Percentiles rank a stretch among this genome's conserved stretches.
Evolutionary conservation across 2,329 filamentous ascomycete species (phyloP).

Genomic region (Trichoderma semiorbis): DNA sequence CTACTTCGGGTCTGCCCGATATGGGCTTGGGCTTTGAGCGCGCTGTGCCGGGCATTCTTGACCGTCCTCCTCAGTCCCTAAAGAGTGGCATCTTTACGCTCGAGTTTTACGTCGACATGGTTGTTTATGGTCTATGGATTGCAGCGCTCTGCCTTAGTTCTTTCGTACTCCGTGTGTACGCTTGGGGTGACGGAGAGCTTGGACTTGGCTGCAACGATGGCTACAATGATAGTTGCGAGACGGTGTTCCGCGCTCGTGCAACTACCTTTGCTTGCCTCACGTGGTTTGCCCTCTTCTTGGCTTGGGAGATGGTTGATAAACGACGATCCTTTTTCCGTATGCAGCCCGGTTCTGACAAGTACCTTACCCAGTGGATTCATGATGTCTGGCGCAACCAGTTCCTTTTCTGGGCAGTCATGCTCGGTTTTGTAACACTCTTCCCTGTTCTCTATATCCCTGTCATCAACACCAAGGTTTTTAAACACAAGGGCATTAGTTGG

Average conservation of each 20-base stretch:
- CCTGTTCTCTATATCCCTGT: background rate
- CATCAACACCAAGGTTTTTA: conserved; percentile 52
- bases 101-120: background rate
- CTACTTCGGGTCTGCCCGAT: background rate
- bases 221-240: background rate
- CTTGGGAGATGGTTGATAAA: background rate
- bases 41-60: background rate
- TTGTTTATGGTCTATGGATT: background rate
- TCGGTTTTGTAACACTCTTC: conserved; percentile 36
- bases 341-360: conserved; percentile 49
- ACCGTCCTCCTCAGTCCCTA: background rate
- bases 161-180: background rate
- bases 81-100: background rate
- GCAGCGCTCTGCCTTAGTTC: background rate
- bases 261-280: background rate
- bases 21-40: background rate
- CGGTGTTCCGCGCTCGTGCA: background rate
- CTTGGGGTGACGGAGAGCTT: background rate
- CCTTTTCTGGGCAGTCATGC: conserved; percentile 58
- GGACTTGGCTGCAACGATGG: background rate
- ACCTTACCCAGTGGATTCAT: conserved; percentile 62
- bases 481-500: conserved; percentile 56
- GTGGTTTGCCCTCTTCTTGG: background rate
- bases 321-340: conserved; percentile 62
- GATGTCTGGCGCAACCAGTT: conserved; percentile 70